Conservation (phyloP, 352 stramenopile genomes). For the Plasmopara viticola region DNA sequence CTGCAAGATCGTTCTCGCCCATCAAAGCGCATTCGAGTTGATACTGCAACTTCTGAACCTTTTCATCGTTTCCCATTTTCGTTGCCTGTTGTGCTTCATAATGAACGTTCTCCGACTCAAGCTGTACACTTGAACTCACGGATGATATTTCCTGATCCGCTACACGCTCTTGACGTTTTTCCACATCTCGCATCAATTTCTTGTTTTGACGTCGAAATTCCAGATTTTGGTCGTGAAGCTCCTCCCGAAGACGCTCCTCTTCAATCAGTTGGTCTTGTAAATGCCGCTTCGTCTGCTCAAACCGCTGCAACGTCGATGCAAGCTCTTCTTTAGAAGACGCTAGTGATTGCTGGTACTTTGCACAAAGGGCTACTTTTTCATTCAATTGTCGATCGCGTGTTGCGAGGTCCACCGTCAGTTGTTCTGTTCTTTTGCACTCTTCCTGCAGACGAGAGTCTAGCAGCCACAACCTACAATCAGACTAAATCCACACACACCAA, state of each 20-base stretch:
- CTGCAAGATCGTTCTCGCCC: constrained; percentile 61
- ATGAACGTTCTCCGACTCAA: constrained; percentile 10
- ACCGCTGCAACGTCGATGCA: constrained; percentile 41
- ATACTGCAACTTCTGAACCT: constrained; percentile 34
- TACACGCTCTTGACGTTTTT: constrained; percentile 31
- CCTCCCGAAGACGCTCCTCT: constrained; percentile 60
- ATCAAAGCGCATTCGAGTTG: constrained; percentile 59
- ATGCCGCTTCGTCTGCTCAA: constrained; percentile 67
- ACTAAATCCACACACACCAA: neutral
- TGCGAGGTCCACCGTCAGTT: constrained; percentile 39
- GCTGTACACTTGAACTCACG: constrained; percentile 8
- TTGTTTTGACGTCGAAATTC: constrained; percentile 73
- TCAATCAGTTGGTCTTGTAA: constrained; percentile 73
- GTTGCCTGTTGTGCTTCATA: constrained; percentile 4
- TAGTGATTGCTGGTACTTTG: constrained; percentile 44
- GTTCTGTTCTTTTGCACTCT: constrained; percentile 53
- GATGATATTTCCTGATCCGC: constrained; percentile 15
- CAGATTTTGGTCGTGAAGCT: constrained; percentile 69
- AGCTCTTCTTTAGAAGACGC: constrained; percentile 61
- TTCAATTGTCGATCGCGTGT: constrained; percentile 33
- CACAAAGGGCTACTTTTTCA: constrained; percentile 40
- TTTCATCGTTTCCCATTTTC: constrained; percentile 33
- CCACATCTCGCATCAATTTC: constrained; percentile 51
- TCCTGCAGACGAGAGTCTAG: constrained; percentile 56
- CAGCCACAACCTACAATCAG: constrained; percentile 8